Evolutionary conservation across 768 basidiomycete species (phyloP), one percentile per base, ranked within the genome.

Genomic region (Mycena venus): DNA sequence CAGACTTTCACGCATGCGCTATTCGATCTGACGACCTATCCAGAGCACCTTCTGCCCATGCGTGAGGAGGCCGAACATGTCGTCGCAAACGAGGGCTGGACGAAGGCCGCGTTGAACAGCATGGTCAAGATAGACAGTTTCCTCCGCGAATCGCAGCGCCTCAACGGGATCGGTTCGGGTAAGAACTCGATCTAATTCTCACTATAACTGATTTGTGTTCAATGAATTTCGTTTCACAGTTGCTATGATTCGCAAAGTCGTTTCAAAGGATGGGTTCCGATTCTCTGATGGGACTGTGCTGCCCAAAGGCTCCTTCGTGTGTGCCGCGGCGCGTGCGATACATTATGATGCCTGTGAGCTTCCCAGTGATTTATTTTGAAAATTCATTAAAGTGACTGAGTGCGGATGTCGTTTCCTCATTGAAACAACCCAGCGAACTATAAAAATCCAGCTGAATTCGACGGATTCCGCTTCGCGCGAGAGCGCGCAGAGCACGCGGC

Each of bases 21-120:
- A 4, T 82, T 76, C 58, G 71, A 81, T 63, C 78, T 86, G 5
- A 82, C 83, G 9, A 69, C 78, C 4, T 67, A 78, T 29, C 84
- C 84, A 0, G 73, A 83, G 40, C 82, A 83, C 55, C 23, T 81
- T 15, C 32, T 76, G 15, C 79, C 80, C 4, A n/a, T 87, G 59
- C 79, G 85, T 1, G 79, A 84, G 53, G 86, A 86, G 70, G 79
- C 83, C 2, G 82, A 83, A 47, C 47, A 55, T 7, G 74, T 80
- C 1, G 76, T 85, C 19, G 55, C 51, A 3, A 77, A 81, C 21
- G 44, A 47, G 21, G 49, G 49, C 49, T 51, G 49, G 49, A 51
- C 23, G 23, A 51, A 51, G 12, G 23, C 23, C 23, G 49, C 9
- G 23, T 10, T 51, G 23, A 25, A n/a, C 23, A 51, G n/a, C n/a